These are phyloP conservation scores for Glomus cerebriforme DNA, from an alignment of 192 early-diverging fungal species.

Conservation along the genomic window DNA sequence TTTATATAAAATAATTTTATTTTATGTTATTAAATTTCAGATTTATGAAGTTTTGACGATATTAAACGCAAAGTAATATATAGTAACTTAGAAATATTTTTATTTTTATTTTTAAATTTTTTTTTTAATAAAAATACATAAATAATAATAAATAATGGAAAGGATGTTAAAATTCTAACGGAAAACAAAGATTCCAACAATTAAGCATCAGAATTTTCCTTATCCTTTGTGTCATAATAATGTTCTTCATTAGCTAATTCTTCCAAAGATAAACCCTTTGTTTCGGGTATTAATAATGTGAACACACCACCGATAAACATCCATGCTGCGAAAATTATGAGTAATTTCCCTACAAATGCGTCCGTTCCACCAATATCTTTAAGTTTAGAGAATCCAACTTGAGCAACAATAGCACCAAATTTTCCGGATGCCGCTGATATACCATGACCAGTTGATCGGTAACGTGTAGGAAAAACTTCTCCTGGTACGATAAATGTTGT, in stretches of 20 bases:
- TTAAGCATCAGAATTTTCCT: background rate
- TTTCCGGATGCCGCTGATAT: constrained; percentile 82
- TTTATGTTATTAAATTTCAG: too few relatives aligned
- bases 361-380: constrained; percentile 72
- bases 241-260: constrained; percentile 58
- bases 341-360: constrained; percentile 57
- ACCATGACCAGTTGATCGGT: constrained; percentile 78
- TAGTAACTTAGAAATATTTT: too few relatives aligned
- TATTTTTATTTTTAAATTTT: too few relatives aligned
- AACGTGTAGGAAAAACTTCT: constrained; percentile 82
- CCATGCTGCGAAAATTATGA: constrained; percentile 74
- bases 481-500: constrained; percentile 88
- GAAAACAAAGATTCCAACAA: too few relatives aligned
- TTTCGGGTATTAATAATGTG: constrained; percentile 74
- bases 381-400: constrained; percentile 69
- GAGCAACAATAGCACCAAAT: constrained; percentile 74
- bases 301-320: constrained; percentile 70
- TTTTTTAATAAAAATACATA: too few relatives aligned
- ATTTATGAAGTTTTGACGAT: too few relatives aligned
- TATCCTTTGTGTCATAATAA: background rate
- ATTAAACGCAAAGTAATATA: too few relatives aligned
- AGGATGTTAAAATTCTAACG: too few relatives aligned
- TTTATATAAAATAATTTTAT: too few relatives aligned
- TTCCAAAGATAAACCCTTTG: constrained; percentile 77
- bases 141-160: too few relatives aligned